Percentiles rank a stretch among this genome's conserved stretches.
Conservation (phyloP, 2,329 filamentous ascomycete species). For the Alternaria arborescens region DNA sequence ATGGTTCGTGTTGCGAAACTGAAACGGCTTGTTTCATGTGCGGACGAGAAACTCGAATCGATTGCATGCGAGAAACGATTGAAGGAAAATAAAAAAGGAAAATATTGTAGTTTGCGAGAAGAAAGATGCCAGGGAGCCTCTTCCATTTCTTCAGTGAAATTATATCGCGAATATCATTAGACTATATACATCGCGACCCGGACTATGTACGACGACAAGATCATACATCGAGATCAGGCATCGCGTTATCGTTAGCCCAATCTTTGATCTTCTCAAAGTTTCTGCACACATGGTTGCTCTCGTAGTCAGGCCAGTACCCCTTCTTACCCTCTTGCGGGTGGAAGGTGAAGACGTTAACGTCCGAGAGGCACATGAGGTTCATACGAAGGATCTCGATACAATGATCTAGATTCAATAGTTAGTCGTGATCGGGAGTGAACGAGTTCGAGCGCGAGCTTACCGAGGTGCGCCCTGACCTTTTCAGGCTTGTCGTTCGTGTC, state of each 20-base stretch:
- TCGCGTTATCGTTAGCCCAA: slow-evolving; percentile 45
- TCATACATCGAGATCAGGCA: slow-evolving; percentile 38
- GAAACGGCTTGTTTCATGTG: background rate
- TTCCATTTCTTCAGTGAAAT: background rate
- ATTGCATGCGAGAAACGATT: background rate
- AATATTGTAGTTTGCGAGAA: background rate
- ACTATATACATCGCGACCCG: background rate
- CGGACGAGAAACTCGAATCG: background rate
- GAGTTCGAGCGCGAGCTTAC: slow-evolving; percentile 17
- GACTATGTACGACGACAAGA: background rate
- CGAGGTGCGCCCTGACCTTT: slow-evolving; percentile 36
- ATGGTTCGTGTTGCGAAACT: background rate
- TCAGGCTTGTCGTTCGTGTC: slow-evolving; percentile 43
- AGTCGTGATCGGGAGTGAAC: background rate
- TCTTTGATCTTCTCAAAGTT: slow-evolving; percentile 46
- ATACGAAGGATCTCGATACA: slow-evolving; percentile 50
- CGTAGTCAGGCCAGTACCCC: slow-evolving; percentile 44
- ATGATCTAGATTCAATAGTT: slow-evolving; percentile 31
- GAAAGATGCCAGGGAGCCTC: background rate
- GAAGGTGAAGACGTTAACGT: slow-evolving; percentile 49
- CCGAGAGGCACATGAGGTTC: slow-evolving; percentile 48
- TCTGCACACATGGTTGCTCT: slow-evolving; percentile 43
- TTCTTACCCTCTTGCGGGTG: slow-evolving; percentile 31
- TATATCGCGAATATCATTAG: background rate
- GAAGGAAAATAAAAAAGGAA: background rate